phyloP scores from a whole-genome alignment of 2,329 filamentous ascomycete genomes.

The Monilinia fructigena region DNA sequence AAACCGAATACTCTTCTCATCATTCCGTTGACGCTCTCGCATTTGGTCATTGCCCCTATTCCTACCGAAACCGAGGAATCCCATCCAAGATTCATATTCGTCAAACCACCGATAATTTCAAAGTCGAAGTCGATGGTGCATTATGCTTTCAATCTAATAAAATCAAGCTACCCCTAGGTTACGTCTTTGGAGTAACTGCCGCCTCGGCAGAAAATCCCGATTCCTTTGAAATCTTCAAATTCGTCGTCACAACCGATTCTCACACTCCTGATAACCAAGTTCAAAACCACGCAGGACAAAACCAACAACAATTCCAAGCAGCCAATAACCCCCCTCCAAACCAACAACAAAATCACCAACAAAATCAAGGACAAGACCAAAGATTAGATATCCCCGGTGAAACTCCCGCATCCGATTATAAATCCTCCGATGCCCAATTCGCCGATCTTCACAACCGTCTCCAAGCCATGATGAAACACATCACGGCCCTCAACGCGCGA shows the following conservation, averaged over 20 bases:
- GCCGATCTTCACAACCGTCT: conserved; percentile 81
- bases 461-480: conserved; percentile 68
- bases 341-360: conserved; percentile 38
- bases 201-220: conserved; percentile 89
- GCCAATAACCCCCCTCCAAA: conserved; percentile 34
- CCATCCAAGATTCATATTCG: conserved; percentile 75
- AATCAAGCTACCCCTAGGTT: conserved; percentile 74
- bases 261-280: conserved; percentile 38
- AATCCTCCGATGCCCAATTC: conserved; percentile 62
- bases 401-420: conserved; percentile 43
- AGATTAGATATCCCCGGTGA: conserved; percentile 45
- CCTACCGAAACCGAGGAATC: conserved; percentile 87
- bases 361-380: conserved; percentile 20
- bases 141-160: conserved; percentile 82
- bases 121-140: conserved; percentile 76
- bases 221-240: conserved; percentile 89
- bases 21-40: conserved; percentile 78
- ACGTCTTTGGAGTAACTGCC: conserved; percentile 83
- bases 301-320: conserved; percentile 22
- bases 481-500: conserved; percentile 61
- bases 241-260: conserved; percentile 66
- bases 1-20: conserved; percentile 72
- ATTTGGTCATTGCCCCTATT: conserved; percentile 88
- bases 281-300: conserved; percentile 28
- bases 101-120: conserved; percentile 64